Percentiles rank a stretch among this genome's conserved stretches.
These are phyloP conservation scores for Aureobasidium sp. DNA, from an alignment of 2,329 filamentous ascomycete genomes.

Conservation along the genomic window DNA sequence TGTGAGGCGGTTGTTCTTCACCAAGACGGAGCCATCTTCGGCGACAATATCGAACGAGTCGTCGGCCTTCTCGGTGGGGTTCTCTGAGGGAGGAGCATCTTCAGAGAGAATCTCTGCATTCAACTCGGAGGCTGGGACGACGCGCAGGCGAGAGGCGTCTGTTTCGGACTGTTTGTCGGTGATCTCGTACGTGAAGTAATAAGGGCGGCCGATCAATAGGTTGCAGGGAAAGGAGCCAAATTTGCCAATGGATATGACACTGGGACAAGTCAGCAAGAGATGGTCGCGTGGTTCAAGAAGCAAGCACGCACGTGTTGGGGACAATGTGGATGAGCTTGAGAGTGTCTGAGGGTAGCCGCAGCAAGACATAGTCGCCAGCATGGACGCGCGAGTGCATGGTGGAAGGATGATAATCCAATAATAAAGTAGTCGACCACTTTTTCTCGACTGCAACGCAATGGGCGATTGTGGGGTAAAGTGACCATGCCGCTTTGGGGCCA, in stretches of 20 bases:
- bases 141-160: slow-evolving; percentile 60
- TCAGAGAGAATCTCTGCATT: slow-evolving; percentile 68
- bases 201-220: slow-evolving; percentile 82
- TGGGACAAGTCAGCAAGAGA: neutral
- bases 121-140: slow-evolving; percentile 74
- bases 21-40: slow-evolving; percentile 43
- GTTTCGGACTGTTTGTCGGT: slow-evolving; percentile 58
- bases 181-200: slow-evolving; percentile 85
- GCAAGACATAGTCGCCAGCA: slow-evolving; percentile 46
- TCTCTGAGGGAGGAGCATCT: slow-evolving; percentile 36
- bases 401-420: neutral
- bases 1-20: slow-evolving; percentile 58
- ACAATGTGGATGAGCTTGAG: slow-evolving; percentile 52
- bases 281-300: neutral
- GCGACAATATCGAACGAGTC: slow-evolving; percentile 41
- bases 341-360: slow-evolving; percentile 53
- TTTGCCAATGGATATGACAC: slow-evolving; percentile 74
- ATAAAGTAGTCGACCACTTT: neutral
- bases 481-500: neutral
- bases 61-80: slow-evolving; percentile 13
- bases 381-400: slow-evolving; percentile 41
- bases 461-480: neutral
- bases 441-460: no score
- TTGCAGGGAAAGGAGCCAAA: slow-evolving; percentile 88
- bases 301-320: slow-evolving; percentile 55